phyloP scores from a whole-genome alignment of 176 grass and related monocot genomes.

The Musa itinerans region DNA sequence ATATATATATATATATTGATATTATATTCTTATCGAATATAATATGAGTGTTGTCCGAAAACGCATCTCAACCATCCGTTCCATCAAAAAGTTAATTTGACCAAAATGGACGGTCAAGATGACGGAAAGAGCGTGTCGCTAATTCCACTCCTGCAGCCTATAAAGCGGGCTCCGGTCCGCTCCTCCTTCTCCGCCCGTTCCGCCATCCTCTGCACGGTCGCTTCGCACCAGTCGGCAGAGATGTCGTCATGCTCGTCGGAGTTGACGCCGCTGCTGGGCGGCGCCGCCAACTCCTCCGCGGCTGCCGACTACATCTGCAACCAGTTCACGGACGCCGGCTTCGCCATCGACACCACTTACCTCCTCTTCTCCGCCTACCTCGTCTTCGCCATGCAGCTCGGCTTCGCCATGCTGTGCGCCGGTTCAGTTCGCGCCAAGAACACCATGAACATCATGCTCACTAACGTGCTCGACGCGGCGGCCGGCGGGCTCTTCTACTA shows the following conservation, averaged over 20 bases:
- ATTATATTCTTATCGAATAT: too few species aligned
- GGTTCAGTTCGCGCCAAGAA: conserved; percentile 28
- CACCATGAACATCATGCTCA: conserved; percentile 36
- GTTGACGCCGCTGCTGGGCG: conserved; percentile 22
- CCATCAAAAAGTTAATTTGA: too few species aligned
- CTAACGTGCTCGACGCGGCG: conserved; percentile 27
- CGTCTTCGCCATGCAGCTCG: conserved; percentile 36
- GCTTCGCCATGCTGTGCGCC: conserved; percentile 39
- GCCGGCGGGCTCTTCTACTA: conserved; percentile 32
- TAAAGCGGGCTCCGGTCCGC: not conserved
- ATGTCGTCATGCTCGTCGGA: conserved; percentile 10
- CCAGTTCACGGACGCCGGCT: conserved; percentile 26
- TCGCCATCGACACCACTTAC: conserved; percentile 35
- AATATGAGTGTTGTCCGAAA: too few species aligned
- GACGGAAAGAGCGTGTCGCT: too few species aligned
- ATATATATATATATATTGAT: too few species aligned
- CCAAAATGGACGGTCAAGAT: too few species aligned
- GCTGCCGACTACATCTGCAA: conserved; percentile 35
- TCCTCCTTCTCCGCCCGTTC: not conserved
- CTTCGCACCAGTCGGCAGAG: not conserved
- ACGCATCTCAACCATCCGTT: too few species aligned
- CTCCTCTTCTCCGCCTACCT: conserved; percentile 38
- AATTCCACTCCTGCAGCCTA: not conserved
- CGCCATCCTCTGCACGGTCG: not conserved
- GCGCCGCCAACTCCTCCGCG: conserved; percentile 6